phyloP scores from a whole-genome alignment of 805 yeast species.

The Candida tammaniensis region DNA sequence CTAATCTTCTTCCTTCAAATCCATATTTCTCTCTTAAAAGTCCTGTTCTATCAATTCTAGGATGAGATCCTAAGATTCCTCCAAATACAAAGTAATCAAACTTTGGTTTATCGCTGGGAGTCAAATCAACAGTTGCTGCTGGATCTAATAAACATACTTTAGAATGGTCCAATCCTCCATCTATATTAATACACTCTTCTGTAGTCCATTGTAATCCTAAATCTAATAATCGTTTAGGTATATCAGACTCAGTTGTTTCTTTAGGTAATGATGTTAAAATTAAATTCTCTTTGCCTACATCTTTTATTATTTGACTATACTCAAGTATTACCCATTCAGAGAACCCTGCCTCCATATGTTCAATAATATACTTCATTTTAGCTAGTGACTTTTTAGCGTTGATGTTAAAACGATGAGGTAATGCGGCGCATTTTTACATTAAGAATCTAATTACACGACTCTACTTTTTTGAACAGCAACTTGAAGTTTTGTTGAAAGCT shows the following conservation, averaged over 20 bases:
- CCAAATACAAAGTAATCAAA: conserved; percentile 94
- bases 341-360: conserved; percentile 97
- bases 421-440: background rate
- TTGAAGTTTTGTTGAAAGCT: conserved; percentile 31
- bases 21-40: conserved; percentile 80
- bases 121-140: conserved; percentile 69
- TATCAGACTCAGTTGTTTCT: conserved; percentile 55
- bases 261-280: conserved; percentile 73
- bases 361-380: conserved; percentile 84
- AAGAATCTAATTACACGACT: too few relatives aligned
- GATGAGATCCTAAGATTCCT: conserved; percentile 94
- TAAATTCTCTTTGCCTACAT: conserved; percentile 76
- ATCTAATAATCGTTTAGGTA: conserved; percentile 58
- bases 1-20: conserved; percentile 82
- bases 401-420: conserved; percentile 1
- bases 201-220: conserved; percentile 82
- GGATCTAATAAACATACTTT: conserved; percentile 88
- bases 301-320: conserved; percentile 76
- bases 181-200: conserved; percentile 58
- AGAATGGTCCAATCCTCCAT: conserved; percentile 42
- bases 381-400: background rate
- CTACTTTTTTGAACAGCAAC: conserved; percentile 19
- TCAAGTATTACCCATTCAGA: conserved; percentile 94
- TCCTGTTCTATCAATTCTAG: conserved; percentile 90
- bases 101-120: conserved; percentile 59